phyloP scores from a whole-genome alignment of 345 rosid species.

The Microthlaspi erraticum region DNA sequence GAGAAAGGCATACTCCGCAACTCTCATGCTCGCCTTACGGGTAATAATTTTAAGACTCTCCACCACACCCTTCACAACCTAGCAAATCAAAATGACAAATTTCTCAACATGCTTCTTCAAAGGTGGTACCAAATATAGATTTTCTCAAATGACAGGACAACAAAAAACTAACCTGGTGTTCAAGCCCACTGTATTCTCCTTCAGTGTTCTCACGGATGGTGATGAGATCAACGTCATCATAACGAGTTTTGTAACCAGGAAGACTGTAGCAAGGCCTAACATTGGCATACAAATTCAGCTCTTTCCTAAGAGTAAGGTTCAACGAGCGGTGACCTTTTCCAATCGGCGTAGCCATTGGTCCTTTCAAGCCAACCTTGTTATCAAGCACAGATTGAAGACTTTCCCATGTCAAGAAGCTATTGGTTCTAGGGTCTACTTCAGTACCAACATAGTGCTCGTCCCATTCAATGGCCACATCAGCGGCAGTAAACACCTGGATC shows the following conservation, averaged over 20 bases:
- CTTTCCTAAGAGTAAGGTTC: constrained; percentile 92
- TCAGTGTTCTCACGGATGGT: constrained; percentile 97
- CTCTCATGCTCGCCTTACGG: constrained; percentile 93
- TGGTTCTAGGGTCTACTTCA: constrained; percentile 87
- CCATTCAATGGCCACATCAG: constrained; percentile 92
- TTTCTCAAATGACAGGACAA: constrained; percentile 10
- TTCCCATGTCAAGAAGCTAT: constrained; percentile 94
- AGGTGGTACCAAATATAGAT: not conserved
- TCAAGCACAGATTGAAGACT: constrained; percentile 86
- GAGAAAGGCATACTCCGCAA: constrained; percentile 93
- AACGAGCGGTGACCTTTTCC: constrained; percentile 98
- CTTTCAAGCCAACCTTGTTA: constrained; percentile 85
- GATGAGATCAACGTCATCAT: constrained; percentile 85
- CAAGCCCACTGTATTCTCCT: constrained; percentile 99
- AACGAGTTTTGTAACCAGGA: constrained; percentile 89
- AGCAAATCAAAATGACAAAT: constrained; percentile 29
- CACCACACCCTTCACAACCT: constrained; percentile 98
- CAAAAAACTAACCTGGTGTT: constrained; percentile 74
- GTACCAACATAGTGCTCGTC: constrained; percentile 81
- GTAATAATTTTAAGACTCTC: constrained; percentile 96
- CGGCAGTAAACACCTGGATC: constrained; percentile 66
- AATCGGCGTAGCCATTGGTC: constrained; percentile 98
- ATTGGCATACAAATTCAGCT: constrained; percentile 89
- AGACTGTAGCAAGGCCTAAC: constrained; percentile 98
- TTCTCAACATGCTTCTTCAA: not conserved